phyloP scores from a whole-genome alignment of 2,329 filamentous ascomycete genomes.

The Diaporthe eres region DNA sequence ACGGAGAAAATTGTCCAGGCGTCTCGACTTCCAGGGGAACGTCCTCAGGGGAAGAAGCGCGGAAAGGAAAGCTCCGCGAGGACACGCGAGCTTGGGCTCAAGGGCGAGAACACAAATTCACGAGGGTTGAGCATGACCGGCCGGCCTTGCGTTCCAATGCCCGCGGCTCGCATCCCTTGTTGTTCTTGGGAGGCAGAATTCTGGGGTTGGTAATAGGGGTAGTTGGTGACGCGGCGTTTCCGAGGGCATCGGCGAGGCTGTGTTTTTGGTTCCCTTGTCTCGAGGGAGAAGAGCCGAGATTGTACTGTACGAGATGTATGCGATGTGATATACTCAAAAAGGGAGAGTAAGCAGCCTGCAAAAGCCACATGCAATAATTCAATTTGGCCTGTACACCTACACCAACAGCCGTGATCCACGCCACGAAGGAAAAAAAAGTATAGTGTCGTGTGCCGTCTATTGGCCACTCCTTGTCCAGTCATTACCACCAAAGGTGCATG shows the following conservation, averaged over 20 bases:
- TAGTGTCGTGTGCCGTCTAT: background rate
- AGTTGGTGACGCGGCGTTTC: slow-evolving; percentile 36
- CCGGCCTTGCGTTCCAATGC: background rate
- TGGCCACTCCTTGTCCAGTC: background rate
- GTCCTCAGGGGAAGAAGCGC: background rate
- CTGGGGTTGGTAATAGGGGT: slow-evolving; percentile 27
- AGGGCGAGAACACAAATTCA: slow-evolving; percentile 6
- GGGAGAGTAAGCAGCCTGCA: slow-evolving; percentile 7
- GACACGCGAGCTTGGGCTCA: background rate
- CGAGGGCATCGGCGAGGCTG: slow-evolving; percentile 28
- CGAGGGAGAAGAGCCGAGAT: slow-evolving; percentile 27
- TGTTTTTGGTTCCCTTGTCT: slow-evolving; percentile 22
- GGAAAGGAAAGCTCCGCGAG: background rate
- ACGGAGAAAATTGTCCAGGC: background rate
- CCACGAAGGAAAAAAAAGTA: background rate
- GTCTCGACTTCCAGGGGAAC: too few species aligned
- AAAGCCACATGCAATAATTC: slow-evolving; percentile 19
- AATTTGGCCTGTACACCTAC: background rate
- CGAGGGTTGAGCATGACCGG: background rate
- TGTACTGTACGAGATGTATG: slow-evolving; percentile 31
- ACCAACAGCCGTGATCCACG: background rate
- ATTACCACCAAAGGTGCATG: background rate
- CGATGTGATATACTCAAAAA: slow-evolving; percentile 12
- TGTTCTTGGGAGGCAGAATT: slow-evolving; percentile 6
- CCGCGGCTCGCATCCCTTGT: background rate